Evolutionary conservation across 2,329 filamentous ascomycete species (phyloP), one percentile per base, ranked within the genome.

Genomic region (Fusarium incarnatum): DNA sequence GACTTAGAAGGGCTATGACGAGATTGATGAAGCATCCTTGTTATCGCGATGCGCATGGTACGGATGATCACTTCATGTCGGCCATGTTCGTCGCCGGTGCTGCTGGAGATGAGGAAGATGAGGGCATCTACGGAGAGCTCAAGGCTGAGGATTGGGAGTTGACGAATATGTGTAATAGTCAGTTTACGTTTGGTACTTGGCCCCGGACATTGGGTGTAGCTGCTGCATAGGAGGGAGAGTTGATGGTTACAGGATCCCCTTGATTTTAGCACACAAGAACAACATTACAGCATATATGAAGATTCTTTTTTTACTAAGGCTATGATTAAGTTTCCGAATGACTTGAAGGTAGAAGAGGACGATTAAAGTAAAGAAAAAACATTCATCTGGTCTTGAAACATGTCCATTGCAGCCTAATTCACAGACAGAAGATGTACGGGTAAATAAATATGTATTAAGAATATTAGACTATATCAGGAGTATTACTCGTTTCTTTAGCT

Each of bases 41-140:
- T 48, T 92, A 86, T 73, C 79, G 89, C 18, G 89, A 91, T 71
- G 90, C 90, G 0, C 90, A 92, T 78, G 89, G 83, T 1, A 92
- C 90, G 0, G 90, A 92, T 73, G 90, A 92, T 75, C 89, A 92
- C 74, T 92, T 90, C 68, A 91, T 92, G 87, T 81, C 88, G 1
- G 83, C 87, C 5, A 81, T 89, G 72, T 92, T 92, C 78, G 85
- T 89, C 1, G 87, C 88, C 0, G 90, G 90, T 80, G 85, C 5
- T 81, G 81, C 30, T 84, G 88, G 2, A 0, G 83, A 83, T 32
- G 72, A 77, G 55, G 83, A 84, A 25, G 85, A 88, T 75, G 77
- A 81, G 57, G 80, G 78, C 1, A 73, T 78, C 15, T 67, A 77
- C 37, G 84, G 81, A 0, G 76, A 79, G 61, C 73, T 88, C 67